Evolutionary conservation across 805 yeast species (phyloP), one percentile per base, ranked within the genome.

Genomic region (Candida ponderosae): DNA sequence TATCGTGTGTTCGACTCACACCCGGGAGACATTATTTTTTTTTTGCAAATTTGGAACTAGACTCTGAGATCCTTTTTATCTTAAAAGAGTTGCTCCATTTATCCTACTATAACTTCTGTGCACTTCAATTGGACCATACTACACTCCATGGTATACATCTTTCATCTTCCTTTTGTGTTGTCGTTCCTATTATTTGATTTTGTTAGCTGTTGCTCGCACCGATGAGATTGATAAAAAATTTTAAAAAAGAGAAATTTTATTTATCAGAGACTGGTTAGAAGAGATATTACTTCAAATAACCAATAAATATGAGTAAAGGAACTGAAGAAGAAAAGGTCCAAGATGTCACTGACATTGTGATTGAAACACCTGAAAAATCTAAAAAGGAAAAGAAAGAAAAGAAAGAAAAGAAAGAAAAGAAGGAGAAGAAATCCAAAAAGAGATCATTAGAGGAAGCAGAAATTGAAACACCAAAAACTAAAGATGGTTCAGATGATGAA

Each of bases 1-100:
- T 47, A 57, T 57, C 62, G 62, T 56, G 62, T 56, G 62, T 57
- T 57, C 62, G 62, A 57, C 48, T 57, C 62, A 56, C 62, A 56
- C 62, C 62, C 60, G 57, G 52, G 62, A 56, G 62, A 56, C 34
- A 37, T 47, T 40, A 46, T 47, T 43, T 48, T 40, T 37, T 35
- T 20, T 13, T 4, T 18, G 5, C 34, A 21, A 8, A 8, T 21
- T 8, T 21, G 7, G 7, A 21, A 21, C 10, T 21, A 21, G 7
- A 8, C 10, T 18, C 18, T 31, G 10, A 18, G 4, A 19, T 20
- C 6, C 15, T 8, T 6, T 10, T 31, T 4, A 8, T 19, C 5
- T 4, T 21, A 8, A 23, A 19, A 19, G 24, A 19, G 24, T 18
- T n/a, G n/a, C n/a, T n/a, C n/a, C n/a, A n/a, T n/a, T n/a, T n/a